A percentile compares a stretch with the other conserved stretches of the same genome.
Conservation (phyloP, 805 yeast species). For the Starmerella khaoyaiensis region DNA sequence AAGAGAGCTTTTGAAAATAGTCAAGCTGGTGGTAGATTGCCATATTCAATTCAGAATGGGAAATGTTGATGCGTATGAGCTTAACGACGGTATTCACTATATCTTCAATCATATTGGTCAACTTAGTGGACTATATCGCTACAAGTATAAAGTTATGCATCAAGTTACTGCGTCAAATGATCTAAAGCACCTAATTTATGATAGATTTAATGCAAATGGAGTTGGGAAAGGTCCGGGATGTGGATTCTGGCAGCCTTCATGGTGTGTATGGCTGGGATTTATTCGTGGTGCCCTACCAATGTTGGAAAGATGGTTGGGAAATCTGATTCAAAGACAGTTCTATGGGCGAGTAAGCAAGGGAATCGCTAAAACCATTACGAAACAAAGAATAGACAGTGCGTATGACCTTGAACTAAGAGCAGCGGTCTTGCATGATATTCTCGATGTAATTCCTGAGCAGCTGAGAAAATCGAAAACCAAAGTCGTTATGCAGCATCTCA, state of each 20-base stretch:
- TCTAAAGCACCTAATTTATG: constrained; percentile 79
- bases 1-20: constrained; percentile 74
- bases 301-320: constrained; percentile 90
- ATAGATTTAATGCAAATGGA: constrained; percentile 57
- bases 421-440: constrained; percentile 86
- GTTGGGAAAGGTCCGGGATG: constrained; percentile 98
- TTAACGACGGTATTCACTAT: constrained; percentile 90
- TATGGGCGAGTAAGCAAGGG: constrained; percentile 91
- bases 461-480: constrained; percentile 75
- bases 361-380: constrained; percentile 84
- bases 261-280: constrained; percentile 93
- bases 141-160: constrained; percentile 96
- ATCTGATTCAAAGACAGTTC: constrained; percentile 79
- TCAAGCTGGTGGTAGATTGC: constrained; percentile 79
- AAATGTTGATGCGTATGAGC: constrained; percentile 78
- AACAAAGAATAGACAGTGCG: constrained; percentile 89
- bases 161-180: constrained; percentile 94
- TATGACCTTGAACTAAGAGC: constrained; percentile 88
- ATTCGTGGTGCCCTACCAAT: constrained; percentile 84
- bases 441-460: constrained; percentile 96
- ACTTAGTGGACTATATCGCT: constrained; percentile 88
- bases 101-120: constrained; percentile 89
- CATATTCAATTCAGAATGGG: constrained; percentile 88
- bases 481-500: constrained; percentile 78
- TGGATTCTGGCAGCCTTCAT: constrained; percentile 98